Conservation (phyloP, 2,329 filamentous ascomycete genomes). For the Lecanicillium sp. region DNA sequence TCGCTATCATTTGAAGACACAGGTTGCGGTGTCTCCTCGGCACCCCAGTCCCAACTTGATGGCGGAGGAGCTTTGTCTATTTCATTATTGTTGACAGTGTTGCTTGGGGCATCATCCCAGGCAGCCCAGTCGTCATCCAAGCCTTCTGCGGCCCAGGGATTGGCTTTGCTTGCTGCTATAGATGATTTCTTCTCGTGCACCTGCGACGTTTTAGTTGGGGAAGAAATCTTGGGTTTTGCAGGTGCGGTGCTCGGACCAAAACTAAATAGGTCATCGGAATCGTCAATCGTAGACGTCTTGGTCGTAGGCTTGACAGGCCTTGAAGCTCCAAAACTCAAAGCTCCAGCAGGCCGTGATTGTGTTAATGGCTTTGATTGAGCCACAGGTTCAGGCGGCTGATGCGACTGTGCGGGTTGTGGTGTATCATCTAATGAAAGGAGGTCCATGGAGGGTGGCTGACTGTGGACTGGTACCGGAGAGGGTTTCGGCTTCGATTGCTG, state of each 20-base stretch:
- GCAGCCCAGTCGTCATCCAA: constrained; percentile 41
- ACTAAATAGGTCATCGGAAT: constrained; percentile 1
- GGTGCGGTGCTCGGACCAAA: not conserved
- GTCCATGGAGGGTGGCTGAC: constrained; percentile 24
- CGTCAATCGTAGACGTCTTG: not conserved
- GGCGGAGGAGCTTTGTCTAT: constrained; percentile 11
- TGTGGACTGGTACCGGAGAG: constrained; percentile 14
- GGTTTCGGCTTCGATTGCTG: constrained; percentile 10
- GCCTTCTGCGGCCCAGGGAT: constrained; percentile 9
- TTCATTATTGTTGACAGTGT: constrained; percentile 9
- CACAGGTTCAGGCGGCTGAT: not conserved
- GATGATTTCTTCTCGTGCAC: constrained; percentile 5
- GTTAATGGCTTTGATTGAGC: constrained; percentile 6
- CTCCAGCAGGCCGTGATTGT: not conserved
- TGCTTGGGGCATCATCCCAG: constrained; percentile 37
- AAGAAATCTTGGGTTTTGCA: not conserved
- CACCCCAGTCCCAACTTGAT: constrained; percentile 43
- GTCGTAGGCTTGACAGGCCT: not conserved
- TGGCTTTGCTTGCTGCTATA: constrained; percentile 6
- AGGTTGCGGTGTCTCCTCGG: constrained; percentile 23
- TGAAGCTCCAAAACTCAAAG: constrained; percentile 4
- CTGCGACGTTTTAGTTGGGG: constrained; percentile 1
- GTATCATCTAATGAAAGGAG: constrained; percentile 29
- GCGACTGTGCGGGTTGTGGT: constrained; percentile 13
- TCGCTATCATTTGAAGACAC: constrained; percentile 20